Percentiles rank a stretch among this genome's conserved stretches.
Conservation (phyloP, 2,329 filamentous ascomycete species). For the Nannizziopsis arthrosporioides region DNA sequence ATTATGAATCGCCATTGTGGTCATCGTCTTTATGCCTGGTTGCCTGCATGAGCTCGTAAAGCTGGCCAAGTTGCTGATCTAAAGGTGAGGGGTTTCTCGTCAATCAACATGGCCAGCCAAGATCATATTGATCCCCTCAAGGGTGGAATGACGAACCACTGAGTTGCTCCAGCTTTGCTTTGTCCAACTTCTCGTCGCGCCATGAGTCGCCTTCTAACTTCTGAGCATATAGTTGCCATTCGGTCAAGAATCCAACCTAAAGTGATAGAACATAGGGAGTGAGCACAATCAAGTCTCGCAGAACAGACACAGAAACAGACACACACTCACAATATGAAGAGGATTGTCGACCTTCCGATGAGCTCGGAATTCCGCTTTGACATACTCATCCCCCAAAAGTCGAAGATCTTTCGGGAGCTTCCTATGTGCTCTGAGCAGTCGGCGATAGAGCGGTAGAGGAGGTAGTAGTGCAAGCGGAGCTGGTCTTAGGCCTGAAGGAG, state of each 20-base stretch:
- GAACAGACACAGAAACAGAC: not conserved
- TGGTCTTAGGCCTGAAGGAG: conserved; percentile 33
- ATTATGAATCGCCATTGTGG: conserved; percentile 15
- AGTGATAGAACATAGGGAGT: not conserved
- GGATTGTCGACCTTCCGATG: conserved; percentile 81
- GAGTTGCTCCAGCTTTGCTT: conserved; percentile 79
- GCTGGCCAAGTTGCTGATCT: conserved; percentile 88
- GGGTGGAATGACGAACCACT: conserved; percentile 53
- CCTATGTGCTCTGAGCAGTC: conserved; percentile 75
- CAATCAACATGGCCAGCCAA: conserved; percentile 5
- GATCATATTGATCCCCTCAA: not conserved
- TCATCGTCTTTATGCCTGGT: conserved; percentile 47
- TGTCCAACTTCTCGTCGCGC: conserved; percentile 74
- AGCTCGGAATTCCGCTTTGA: conserved; percentile 82
- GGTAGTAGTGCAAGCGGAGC: conserved; percentile 61
- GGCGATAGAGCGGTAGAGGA: conserved; percentile 78
- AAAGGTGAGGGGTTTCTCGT: conserved; percentile 8
- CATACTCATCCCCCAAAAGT: conserved; percentile 77
- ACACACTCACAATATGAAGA: conserved; percentile 63
- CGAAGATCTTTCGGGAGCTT: conserved; percentile 64
- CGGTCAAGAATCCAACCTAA: conserved; percentile 86
- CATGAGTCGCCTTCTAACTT: conserved; percentile 78
- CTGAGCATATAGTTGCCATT: conserved; percentile 94
- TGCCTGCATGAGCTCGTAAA: conserved; percentile 87
- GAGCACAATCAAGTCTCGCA: not conserved